phyloP scores from a whole-genome alignment of 257 asterid genomes.

The Paulownia fortunei region DNA sequence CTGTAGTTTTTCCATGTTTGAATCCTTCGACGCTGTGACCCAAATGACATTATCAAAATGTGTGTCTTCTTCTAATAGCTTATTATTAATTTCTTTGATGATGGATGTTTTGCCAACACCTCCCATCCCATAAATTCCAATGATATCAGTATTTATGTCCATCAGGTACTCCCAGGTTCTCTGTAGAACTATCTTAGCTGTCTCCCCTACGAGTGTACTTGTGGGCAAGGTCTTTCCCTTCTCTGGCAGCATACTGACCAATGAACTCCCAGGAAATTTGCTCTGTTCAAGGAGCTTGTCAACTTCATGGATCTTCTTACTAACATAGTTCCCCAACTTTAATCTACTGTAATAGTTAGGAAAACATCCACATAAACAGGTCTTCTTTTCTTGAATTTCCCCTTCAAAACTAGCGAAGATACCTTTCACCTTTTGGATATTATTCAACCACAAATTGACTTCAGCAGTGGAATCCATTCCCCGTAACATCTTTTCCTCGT shows the following conservation, averaged over 20 bases:
- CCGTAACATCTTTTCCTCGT: neutral
- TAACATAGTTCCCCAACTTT: conserved; percentile 29
- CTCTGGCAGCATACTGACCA: conserved; percentile 30
- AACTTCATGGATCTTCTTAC: conserved; percentile 26
- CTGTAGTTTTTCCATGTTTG: conserved; percentile 24
- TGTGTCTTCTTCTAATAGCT: conserved; percentile 16
- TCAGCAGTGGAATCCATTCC: conserved; percentile 40
- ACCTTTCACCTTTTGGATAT: conserved; percentile 26
- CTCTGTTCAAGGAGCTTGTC: conserved; percentile 28
- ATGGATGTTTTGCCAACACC: conserved; percentile 34
- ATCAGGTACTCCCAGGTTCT: conserved; percentile 23
- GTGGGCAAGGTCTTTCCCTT: conserved; percentile 34
- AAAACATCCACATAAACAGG: conserved; percentile 32
- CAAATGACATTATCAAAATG: conserved; percentile 35
- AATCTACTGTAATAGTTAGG: conserved; percentile 30
- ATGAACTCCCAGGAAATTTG: conserved; percentile 9
- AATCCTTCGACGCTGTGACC: conserved; percentile 39
- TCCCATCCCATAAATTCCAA: conserved; percentile 31
- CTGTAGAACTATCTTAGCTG: conserved; percentile 25
- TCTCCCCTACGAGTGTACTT: conserved; percentile 32
- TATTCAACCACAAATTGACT: conserved; percentile 37
- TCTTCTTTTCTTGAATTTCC: conserved; percentile 19
- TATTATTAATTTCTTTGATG: conserved; percentile 28
- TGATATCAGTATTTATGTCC: conserved; percentile 24
- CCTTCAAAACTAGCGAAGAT: neutral